Base-by-base conservation (phyloP, 2,329 filamentous ascomycete genomes). In the Alternaria brassicicola region DNA sequence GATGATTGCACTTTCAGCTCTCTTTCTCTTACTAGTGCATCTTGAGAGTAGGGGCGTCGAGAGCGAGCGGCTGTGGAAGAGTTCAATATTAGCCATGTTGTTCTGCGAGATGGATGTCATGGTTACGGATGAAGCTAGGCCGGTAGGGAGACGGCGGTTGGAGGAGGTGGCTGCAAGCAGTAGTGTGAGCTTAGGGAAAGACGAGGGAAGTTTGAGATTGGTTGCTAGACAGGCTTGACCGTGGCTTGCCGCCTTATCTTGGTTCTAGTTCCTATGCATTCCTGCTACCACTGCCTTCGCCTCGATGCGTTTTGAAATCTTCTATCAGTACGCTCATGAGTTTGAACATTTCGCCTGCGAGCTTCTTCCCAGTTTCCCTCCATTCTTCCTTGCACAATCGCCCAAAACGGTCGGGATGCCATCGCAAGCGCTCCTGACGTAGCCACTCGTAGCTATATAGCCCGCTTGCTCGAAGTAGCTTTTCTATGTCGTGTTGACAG, bases 321-420 rank as follows among this genome's bases (percentile, higher is more conserved):
- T 62, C 66, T 46, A 76, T 71, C 52, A 77, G 49, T 6, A 52
- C 62, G 52, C 72, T 72, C 21, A 76, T 66, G 36, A 74, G 62
- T 59, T 77, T 77, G 31, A 75, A 77, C 73, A 77, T 76, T 59
- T 77, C 75, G 25, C 73, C 75, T 1, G 70, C 70, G 61, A 75
- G 54, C 47, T 60, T 71, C 50, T 61, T 67, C 25, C 75, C 75
- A 26, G 55, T 61, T 48, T 76, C 74, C 36, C 73, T 67, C 62
- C 64, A 77, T 6, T 57, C 50, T 43, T 70, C 73, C 15, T 68
- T 69, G 25, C 75, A 77, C 33, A 77, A 30, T 30, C 74, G 43
- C 12, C 73, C 74, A 58, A 77, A 77, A 6, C 73, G 67, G 62
- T 77, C 75, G 0, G 74, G 75, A 68, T 77, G 75, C 75, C 75